Evolutionary conservation across 2,329 filamentous ascomycete species (phyloP), one percentile per base, ranked within the genome.

Genomic region (Cadophora malorum): DNA sequence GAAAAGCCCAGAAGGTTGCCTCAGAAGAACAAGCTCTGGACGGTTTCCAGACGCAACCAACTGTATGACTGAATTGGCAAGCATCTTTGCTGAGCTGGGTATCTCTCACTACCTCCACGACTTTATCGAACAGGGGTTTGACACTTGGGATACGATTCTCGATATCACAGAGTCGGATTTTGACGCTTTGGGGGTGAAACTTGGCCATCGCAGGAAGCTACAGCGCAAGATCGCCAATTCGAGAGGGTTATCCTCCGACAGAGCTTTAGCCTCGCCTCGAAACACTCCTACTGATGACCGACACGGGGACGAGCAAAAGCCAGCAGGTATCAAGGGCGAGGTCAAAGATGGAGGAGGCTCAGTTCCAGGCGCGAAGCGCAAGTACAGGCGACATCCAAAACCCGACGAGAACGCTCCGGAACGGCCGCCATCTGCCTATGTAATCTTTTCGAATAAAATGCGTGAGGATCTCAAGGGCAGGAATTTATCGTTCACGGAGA

Each of bases 141-240:
- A 96, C 78, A 88, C 89, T 12, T 95, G 92, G 92, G 91, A 93
- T 41, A 94, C 90, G 0, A 89, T 95, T 65, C 83, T 94, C 62
- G 92, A 95, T 76, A 94, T 96, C 64, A 93, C 92, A 69, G 92
- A 95, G 79, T 91, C 91, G 28, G 92, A 96, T 76, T 83, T 96
- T 69, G 91, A 92, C 81, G 85, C 86, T 50, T 82, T 96, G 64
- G 89, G 88, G 66, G 91, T 96, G 64, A 94, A 94, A 77, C 85
- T 94, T 66, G 92, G 92, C 28, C 92, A 96, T 79, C 86, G 92
- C 77, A 87, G 92, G 90, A 93, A 93, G 85, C 83, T 96, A n/a
- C 92, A 96, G 81, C 84, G 92, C 70, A 90, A 90, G 62, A 95
- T 96, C 76, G 91, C 91, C 69, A 91, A 93, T 74, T 88, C 87